Conservation (phyloP, 2,329 filamentous ascomycete genomes). For the Fusarium illudens region DNA sequence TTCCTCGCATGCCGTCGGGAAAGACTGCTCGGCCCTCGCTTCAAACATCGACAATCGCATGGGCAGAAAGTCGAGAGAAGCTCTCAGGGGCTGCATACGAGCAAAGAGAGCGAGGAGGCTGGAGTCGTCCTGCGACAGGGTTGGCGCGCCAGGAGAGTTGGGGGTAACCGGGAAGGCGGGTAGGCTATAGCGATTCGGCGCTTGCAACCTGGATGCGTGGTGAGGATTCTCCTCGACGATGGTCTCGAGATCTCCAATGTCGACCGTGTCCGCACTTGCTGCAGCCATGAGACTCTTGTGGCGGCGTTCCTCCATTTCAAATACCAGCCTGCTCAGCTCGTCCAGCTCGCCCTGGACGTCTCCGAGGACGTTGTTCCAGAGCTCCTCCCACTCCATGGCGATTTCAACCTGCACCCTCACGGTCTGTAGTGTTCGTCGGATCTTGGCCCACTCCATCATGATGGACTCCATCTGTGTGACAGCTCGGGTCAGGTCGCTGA, state of each 20-base stretch:
- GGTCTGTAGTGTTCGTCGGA: conserved; percentile 77
- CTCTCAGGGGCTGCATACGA: conserved; percentile 91
- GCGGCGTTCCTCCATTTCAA: conserved; percentile 96
- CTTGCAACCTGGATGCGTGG: conserved; percentile 58
- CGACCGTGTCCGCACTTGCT: conserved; percentile 69
- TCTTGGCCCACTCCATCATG: conserved; percentile 82
- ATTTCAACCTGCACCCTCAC: conserved; percentile 94
- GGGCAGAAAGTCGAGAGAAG: conserved; percentile 92
- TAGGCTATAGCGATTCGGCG: conserved; percentile 74
- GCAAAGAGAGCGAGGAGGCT: conserved; percentile 90
- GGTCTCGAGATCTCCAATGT: conserved; percentile 89
- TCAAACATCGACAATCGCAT: conserved; percentile 93
- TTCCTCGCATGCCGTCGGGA: conserved; percentile 92
- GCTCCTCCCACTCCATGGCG: conserved; percentile 98
- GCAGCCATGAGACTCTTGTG: conserved; percentile 78
- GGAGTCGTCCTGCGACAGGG: conserved; percentile 79
- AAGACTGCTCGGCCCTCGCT: conserved; percentile 76
- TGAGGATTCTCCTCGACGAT: conserved; percentile 88
- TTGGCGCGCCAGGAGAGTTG: conserved; percentile 63
- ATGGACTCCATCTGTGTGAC: conserved; percentile 92
- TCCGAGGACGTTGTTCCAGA: conserved; percentile 92
- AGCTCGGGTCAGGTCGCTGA: conserved; percentile 75
- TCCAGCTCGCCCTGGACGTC: conserved; percentile 92
- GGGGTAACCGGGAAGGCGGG: conserved; percentile 70
- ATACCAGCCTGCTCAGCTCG: conserved; percentile 80